Conservation (phyloP, 495 filamentous ascomycete genomes). For the Podospora australis region DNA sequence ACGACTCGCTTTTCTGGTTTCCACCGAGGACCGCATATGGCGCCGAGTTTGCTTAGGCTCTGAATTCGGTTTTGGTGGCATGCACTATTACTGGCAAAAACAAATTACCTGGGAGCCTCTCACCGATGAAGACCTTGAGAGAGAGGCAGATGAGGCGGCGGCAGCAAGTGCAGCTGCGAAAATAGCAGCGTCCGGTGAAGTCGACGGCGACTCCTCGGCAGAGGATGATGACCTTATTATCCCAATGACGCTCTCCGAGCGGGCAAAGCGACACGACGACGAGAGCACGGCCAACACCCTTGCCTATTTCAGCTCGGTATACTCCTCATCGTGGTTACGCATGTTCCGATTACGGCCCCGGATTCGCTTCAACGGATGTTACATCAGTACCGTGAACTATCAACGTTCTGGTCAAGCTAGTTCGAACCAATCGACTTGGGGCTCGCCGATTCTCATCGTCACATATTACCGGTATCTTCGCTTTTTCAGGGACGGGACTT, state of each 20-base stretch:
- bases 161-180: conserved; percentile 1
- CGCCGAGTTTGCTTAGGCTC: conserved; percentile 60
- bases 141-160: conserved; percentile 11
- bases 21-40: conserved; percentile 87
- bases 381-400: conserved; percentile 96
- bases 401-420: conserved; percentile 65
- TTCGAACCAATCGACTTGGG: conserved; percentile 57
- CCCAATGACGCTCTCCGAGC: conserved; percentile 20
- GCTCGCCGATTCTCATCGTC: conserved; percentile 85
- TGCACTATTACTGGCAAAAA: conserved; percentile 74
- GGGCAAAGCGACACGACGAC: conserved; percentile 21
- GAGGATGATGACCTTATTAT: conserved; percentile 12
- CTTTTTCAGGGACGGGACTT: conserved; percentile 85
- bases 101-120: conserved; percentile 57
- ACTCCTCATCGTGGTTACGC: conserved; percentile 45
- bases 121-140: conserved; percentile 29
- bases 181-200: conserved; percentile 8
- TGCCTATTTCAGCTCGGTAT: conserved; percentile 36
- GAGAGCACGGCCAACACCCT: conserved; percentile 30
- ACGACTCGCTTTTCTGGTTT: conserved; percentile 74
- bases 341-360: conserved; percentile 81
- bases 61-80: conserved; percentile 72
- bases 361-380: conserved; percentile 87
- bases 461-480: conserved; percentile 96
- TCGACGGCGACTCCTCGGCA: background rate